Evolutionary conservation across 208 protist species (phyloP).

Genomic region (Leishmania turanica): DNA sequence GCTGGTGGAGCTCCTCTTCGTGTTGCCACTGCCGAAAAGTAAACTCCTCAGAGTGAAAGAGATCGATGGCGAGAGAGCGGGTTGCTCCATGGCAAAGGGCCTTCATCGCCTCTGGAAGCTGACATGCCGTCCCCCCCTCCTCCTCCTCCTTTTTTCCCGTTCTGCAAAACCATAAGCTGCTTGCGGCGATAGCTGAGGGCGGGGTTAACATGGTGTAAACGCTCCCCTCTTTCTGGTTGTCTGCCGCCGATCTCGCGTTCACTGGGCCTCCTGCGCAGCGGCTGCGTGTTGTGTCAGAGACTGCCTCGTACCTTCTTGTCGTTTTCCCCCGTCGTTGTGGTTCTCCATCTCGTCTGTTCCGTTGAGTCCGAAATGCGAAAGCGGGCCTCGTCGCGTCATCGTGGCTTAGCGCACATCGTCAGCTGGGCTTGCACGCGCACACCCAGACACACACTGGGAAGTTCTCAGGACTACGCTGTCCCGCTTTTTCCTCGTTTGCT

Average conservation of each 20-base stretch:
- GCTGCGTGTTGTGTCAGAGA: neutral
- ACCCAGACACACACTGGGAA: neutral
- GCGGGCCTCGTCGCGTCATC: neutral
- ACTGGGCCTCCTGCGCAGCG: neutral
- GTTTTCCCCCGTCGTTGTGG: neutral
- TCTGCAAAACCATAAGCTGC: neutral
- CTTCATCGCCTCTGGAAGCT: neutral
- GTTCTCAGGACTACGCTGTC: too few relatives aligned
- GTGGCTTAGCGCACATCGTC: neutral
- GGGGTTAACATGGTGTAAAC: neutral
- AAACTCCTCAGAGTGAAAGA: neutral
- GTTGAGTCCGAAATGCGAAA: neutral
- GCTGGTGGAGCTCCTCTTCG: neutral
- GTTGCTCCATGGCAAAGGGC: neutral
- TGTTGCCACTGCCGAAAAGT: too few relatives aligned
- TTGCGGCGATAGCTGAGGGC: neutral
- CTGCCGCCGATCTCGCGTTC: neutral
- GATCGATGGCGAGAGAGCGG: neutral
- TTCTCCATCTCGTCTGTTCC: neutral
- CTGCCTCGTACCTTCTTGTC: neutral
- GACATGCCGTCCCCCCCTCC: neutral
- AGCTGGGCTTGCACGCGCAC: neutral
- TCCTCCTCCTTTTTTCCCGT: neutral
- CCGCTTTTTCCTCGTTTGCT: neutral
- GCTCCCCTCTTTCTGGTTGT: neutral